Evolutionary conservation across 2,329 filamentous ascomycete genomes (phyloP).

Genomic region (Tolypocladium capitatum): DNA sequence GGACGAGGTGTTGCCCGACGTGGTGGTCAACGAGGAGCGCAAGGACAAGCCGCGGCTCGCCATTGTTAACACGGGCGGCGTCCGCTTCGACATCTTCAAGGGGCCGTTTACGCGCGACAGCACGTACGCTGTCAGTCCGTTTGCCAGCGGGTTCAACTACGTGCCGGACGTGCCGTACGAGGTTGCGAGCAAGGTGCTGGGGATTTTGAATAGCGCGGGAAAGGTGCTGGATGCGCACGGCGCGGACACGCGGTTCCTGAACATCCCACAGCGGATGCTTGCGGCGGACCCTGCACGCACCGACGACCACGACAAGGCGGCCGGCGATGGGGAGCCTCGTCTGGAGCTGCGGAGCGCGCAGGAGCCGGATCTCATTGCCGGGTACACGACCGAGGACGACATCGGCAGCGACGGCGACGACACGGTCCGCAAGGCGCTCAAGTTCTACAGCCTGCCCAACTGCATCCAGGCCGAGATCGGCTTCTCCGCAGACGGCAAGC

Average conservation of each 20-base stretch:
- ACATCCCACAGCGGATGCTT: constrained; percentile 32
- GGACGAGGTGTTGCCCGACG: constrained; percentile 56
- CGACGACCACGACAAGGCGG: constrained; percentile 3
- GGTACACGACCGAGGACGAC: constrained; percentile 86
- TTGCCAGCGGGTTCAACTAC: constrained; percentile 64
- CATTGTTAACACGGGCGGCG: constrained; percentile 77
- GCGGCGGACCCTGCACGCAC: constrained; percentile 5
- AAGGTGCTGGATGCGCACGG: constrained; percentile 28
- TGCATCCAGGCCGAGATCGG: constrained; percentile 58
- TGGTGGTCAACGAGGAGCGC: constrained; percentile 44
- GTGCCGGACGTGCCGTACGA: constrained; percentile 71
- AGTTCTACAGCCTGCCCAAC: constrained; percentile 70
- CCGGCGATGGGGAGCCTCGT: constrained; percentile 10
- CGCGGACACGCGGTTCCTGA: constrained; percentile 32
- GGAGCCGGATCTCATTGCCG: constrained; percentile 35
- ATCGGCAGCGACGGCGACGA: constrained; percentile 78
- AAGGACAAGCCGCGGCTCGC: constrained; percentile 52
- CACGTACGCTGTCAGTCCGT: constrained; percentile 77
- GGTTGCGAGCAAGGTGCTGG: constrained; percentile 56
- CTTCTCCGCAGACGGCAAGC: constrained; percentile 44
- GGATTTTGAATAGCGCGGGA: constrained; percentile 41
- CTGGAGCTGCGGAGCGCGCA: constrained; percentile 18
- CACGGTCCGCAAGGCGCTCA: constrained; percentile 63
- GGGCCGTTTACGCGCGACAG: constrained; percentile 81
- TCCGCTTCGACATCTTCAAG: constrained; percentile 92